These are phyloP conservation scores for Conticribra guillardii DNA, from an alignment of 108 stramenopile genomes.

Conservation along the genomic window DNA sequence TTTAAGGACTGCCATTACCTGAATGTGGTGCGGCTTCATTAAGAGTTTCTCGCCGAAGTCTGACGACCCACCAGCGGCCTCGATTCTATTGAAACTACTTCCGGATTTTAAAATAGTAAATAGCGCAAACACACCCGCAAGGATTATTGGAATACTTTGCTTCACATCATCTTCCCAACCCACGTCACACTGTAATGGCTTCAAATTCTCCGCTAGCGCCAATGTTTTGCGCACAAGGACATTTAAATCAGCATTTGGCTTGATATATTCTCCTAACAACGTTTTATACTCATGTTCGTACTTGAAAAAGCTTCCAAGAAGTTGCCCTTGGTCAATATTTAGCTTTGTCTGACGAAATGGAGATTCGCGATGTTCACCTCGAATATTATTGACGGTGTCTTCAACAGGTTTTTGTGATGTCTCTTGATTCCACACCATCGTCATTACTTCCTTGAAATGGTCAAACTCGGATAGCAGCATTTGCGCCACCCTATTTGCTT, in stretches of 20 bases:
- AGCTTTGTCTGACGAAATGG: not conserved
- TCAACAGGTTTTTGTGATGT: constrained; percentile 63
- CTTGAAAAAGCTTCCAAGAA: constrained; percentile 46
- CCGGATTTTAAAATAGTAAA: constrained; percentile 71
- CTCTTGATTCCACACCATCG: constrained; percentile 72
- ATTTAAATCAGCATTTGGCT: constrained; percentile 53
- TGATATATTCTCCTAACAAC: constrained; percentile 56
- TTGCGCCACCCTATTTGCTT: constrained; percentile 60
- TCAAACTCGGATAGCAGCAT: constrained; percentile 57
- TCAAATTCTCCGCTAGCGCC: constrained; percentile 35
- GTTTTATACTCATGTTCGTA: constrained; percentile 58
- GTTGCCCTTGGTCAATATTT: constrained; percentile 33
- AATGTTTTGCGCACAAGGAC: constrained; percentile 50
- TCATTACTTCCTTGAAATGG: constrained; percentile 68
- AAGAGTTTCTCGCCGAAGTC: constrained; percentile 54
- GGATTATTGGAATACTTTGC: constrained; percentile 39
- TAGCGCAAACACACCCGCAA: constrained; percentile 60
- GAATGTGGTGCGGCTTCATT: constrained; percentile 68
- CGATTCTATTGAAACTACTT: constrained; percentile 62
- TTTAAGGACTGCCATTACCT: constrained; percentile 52
- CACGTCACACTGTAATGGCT: constrained; percentile 36
- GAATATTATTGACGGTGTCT: constrained; percentile 53
- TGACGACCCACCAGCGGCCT: constrained; percentile 37
- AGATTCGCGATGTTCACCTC: constrained; percentile 22
- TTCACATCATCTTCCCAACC: constrained; percentile 37